These are phyloP conservation scores for Mucor indicus DNA, from an alignment of 371 early-diverging fungal genomes.

Conservation along the genomic window DNA sequence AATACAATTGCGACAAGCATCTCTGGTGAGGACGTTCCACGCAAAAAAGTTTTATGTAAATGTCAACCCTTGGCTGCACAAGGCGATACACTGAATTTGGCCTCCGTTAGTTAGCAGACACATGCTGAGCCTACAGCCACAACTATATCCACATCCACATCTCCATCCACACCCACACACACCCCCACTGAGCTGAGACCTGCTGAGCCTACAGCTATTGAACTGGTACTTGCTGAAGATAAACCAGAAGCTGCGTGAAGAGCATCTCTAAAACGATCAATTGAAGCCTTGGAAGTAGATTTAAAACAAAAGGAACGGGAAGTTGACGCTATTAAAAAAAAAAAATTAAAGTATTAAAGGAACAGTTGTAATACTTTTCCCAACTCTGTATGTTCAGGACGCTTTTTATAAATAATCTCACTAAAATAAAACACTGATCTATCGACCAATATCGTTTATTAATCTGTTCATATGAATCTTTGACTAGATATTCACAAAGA, in stretches of 20 bases:
- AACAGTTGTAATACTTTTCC: conserved; percentile 16
- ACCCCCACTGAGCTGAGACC: conserved; percentile 8
- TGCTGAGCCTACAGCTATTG: conserved; percentile 3
- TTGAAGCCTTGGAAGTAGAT: conserved; percentile 13
- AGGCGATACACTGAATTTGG: conserved; percentile 7
- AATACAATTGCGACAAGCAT: conserved; percentile 6
- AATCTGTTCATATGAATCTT: conserved; percentile 18
- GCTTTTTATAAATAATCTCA: conserved; percentile 12
- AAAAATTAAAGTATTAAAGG: conserved; percentile 11
- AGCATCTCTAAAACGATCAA: conserved; percentile 6
- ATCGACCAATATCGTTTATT: conserved; percentile 13
- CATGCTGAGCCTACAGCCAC: conserved; percentile 6
- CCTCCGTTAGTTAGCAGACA: conserved; percentile 9
- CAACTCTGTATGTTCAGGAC: conserved; percentile 9
- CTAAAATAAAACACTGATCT: conserved; percentile 12
- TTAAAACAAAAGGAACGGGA: conserved; percentile 13
- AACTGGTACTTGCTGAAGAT: conserved; percentile 6
- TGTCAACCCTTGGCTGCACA: conserved; percentile 14
- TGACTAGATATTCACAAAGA: conserved; percentile 13
- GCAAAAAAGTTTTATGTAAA: conserved; percentile 7
- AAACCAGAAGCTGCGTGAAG: conserved; percentile 10
- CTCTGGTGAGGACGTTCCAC: conserved; percentile 12
- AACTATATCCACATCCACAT: conserved; percentile 5
- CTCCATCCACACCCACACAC: conserved; percentile 1
- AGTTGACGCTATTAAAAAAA: conserved; percentile 12